Conservation (phyloP, 805 yeast genomes). For the Teunomyces lycoperdinae region DNA sequence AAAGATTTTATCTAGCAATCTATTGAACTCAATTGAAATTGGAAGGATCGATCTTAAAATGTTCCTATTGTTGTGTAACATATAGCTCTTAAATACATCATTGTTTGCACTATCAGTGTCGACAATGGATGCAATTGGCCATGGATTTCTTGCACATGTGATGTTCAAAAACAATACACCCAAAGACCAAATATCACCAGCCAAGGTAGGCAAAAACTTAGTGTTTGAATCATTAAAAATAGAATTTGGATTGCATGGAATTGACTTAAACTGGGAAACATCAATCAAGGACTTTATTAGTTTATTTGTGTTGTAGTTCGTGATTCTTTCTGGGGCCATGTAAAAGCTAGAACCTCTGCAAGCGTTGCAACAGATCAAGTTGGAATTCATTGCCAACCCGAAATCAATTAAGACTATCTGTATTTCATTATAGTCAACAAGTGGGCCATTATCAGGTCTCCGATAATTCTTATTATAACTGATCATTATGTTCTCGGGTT, state of each 20-base stretch:
- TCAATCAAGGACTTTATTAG: slow-evolving; percentile 26
- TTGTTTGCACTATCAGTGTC: slow-evolving; percentile 44
- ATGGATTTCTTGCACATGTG: slow-evolving; percentile 82
- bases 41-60: slow-evolving; percentile 70
- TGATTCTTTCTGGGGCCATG: slow-evolving; percentile 88
- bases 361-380: slow-evolving; percentile 58
- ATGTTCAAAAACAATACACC: slow-evolving; percentile 79
- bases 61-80: slow-evolving; percentile 42
- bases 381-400: slow-evolving; percentile 74
- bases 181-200: slow-evolving; percentile 86
- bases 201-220: slow-evolving; percentile 58
- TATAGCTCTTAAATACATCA: slow-evolving; percentile 60
- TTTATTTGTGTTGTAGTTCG: slow-evolving; percentile 37
- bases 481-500: slow-evolving; percentile 42
- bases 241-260: slow-evolving; percentile 12
- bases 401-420: slow-evolving; percentile 76
- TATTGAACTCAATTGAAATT: slow-evolving; percentile 59
- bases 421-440: slow-evolving; percentile 46
- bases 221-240: slow-evolving; percentile 17
- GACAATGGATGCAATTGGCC: slow-evolving; percentile 72
- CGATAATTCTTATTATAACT: slow-evolving; percentile 25
- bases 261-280: slow-evolving; percentile 23
- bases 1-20: slow-evolving; percentile 46
- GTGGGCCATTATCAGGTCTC: slow-evolving; percentile 11
- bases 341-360: slow-evolving; percentile 87